Base-by-base conservation (phyloP, 345 rosid genomes). In the Ceriops decandra region DNA sequence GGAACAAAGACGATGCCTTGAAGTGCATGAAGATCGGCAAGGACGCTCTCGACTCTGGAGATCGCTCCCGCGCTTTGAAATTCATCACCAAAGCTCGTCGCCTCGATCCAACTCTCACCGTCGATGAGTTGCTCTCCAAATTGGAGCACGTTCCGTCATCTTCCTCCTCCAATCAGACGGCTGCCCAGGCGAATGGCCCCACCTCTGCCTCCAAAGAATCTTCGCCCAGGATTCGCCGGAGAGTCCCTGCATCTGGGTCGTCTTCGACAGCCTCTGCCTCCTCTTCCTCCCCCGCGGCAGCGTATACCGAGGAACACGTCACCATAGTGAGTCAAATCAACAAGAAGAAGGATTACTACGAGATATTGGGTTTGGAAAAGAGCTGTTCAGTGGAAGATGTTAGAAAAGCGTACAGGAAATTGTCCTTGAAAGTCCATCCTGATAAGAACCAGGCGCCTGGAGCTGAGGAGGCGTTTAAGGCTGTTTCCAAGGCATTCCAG, bases 391-490 rank as follows among this genome's bases (percentile, higher is more conserved):
- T 87, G 9, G 98, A 95, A 52, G 99, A 95, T 82, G 77, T 91
- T 6, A 77, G 92, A 33, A 93, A 91, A 76, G 91, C 96, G 0
- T 93, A 93, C 27, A 75, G 97, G 57, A 93, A 93, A 74, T 82
- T 93, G 52, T 91, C 98, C 0, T 75, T 91, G 79, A 91, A 91
- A 72, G 98, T 93, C 42, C 98, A 93, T 71, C 98, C 98, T 0
- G 98, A 93, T 61, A 93, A 93, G 88, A 93, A 91, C 68, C 87
- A 79, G 47, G 96, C 97, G 53, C 98, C 97, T 0, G 98, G 97
- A 0, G 87, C 99, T 11, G 99, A 95, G 67, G 99, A 95, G 66
- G 90, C 93, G 3, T 95, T 91, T 72, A 95, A 91, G 71, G 73
- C 85, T 5, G 92, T 95, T 20, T 91, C 98, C 0, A 90, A 90